A percentile compares a stretch with the other conserved stretches of the same genome.
phyloP scores from a whole-genome alignment of 345 rosid species.

The Sisymbrium irio region DNA sequence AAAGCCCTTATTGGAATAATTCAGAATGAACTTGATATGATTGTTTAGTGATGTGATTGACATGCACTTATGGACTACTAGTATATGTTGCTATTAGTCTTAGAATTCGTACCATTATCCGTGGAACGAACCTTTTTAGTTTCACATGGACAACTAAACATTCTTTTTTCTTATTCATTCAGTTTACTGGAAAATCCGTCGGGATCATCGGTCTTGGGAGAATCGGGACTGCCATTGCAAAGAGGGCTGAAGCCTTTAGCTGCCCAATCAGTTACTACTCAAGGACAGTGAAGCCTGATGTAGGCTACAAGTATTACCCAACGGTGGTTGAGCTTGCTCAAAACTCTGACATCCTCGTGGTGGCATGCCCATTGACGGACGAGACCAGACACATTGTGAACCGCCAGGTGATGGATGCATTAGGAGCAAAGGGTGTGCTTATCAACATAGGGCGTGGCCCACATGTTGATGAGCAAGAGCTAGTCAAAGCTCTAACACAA shows the following conservation, averaged over 20 bases:
- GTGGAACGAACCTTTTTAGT: no score
- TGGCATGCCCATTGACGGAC: conserved; percentile 57
- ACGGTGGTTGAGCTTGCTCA: conserved; percentile 55
- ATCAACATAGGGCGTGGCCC: conserved; percentile 64
- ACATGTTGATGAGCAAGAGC: conserved; percentile 61
- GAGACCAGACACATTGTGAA: conserved; percentile 57
- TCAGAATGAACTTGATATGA: no score
- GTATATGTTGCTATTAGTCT: not conserved
- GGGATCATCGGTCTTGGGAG: conserved; percentile 76
- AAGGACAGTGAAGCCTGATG: conserved; percentile 47
- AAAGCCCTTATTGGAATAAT: no score
- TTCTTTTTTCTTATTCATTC: conserved; percentile 20
- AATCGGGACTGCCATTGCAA: conserved; percentile 66
- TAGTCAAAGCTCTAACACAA: conserved; percentile 57
- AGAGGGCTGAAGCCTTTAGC: conserved; percentile 71
- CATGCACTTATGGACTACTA: not conserved
- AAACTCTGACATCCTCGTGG: conserved; percentile 56
- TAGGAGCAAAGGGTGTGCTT: conserved; percentile 67
- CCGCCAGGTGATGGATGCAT: conserved; percentile 57
- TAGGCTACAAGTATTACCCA: conserved; percentile 52
- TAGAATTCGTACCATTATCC: not conserved
- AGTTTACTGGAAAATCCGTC: conserved; percentile 66
- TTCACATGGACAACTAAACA: not conserved
- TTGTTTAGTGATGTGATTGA: not conserved
- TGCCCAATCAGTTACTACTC: conserved; percentile 66